These are phyloP conservation scores for Pythium guiyangense DNA, from an alignment of 352 stramenopile genomes.

Conservation along the genomic window DNA sequence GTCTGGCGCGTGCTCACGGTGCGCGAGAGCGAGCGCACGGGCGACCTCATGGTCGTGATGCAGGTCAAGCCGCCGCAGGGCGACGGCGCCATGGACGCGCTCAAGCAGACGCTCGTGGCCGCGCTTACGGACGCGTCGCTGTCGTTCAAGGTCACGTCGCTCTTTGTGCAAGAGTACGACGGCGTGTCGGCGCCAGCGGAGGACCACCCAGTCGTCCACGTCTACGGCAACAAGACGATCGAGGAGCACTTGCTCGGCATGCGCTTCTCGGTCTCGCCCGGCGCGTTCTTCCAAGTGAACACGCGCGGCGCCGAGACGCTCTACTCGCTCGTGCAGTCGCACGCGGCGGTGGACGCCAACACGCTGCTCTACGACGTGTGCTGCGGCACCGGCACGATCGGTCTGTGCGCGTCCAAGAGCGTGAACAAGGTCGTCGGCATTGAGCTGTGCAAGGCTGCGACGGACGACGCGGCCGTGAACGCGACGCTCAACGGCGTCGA, in stretches of 20 bases:
- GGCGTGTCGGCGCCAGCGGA: slow-evolving; percentile 86
- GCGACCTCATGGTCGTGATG: slow-evolving; percentile 77
- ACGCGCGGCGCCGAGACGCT: slow-evolving; percentile 93
- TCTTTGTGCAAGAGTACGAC: slow-evolving; percentile 92
- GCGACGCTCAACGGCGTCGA: slow-evolving; percentile 77
- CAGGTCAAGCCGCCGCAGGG: slow-evolving; percentile 54
- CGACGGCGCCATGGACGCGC: slow-evolving; percentile 25
- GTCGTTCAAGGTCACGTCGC: slow-evolving; percentile 71
- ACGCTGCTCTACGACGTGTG: slow-evolving; percentile 97
- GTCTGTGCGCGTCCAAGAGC: slow-evolving; percentile 89
- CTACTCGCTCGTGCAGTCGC: slow-evolving; percentile 94
- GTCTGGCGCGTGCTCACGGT: slow-evolving; percentile 81
- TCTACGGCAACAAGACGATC: slow-evolving; percentile 68
- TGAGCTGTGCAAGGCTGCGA: slow-evolving; percentile 87
- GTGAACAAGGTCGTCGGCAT: slow-evolving; percentile 81
- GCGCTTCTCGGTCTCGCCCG: slow-evolving; percentile 88
- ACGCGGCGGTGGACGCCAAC: slow-evolving; percentile 60
- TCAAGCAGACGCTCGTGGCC: slow-evolving; percentile 43
- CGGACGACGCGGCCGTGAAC: slow-evolving; percentile 88
- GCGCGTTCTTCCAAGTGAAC: slow-evolving; percentile 97
- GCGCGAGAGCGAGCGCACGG: slow-evolving; percentile 56
- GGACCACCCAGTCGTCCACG: slow-evolving; percentile 82
- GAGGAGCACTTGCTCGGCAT: slow-evolving; percentile 86
- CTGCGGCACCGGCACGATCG: slow-evolving; percentile 98
- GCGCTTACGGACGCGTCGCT: slow-evolving; percentile 35